Evolutionary conservation across 1,139 yeast species (phyloP).

Genomic region (Suhomyces coccinellae): DNA sequence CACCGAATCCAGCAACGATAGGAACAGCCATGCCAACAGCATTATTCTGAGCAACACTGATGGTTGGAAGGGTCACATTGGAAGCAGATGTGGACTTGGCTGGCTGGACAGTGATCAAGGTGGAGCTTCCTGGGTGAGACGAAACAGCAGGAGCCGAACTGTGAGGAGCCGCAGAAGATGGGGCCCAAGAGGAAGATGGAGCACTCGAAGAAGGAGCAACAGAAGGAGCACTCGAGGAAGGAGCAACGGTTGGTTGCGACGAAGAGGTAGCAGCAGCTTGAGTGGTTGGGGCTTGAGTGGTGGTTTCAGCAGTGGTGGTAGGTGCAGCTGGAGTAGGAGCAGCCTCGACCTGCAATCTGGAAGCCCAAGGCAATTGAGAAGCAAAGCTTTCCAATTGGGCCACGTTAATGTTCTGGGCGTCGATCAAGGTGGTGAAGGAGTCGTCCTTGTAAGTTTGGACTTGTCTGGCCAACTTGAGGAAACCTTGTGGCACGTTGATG

Average conservation of each 20-base stretch:
- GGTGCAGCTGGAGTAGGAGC: constrained; percentile 3
- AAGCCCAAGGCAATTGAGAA: constrained; percentile 45
- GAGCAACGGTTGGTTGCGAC: constrained; percentile 5
- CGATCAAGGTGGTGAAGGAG: constrained; percentile 40
- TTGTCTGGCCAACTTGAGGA: constrained; percentile 26
- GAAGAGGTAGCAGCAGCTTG: constrained; percentile 8
- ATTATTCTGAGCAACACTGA: constrained; percentile 10
- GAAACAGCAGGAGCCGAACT: constrained; percentile 3
- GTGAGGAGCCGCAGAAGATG: constrained; percentile 8
- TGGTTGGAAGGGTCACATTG: constrained; percentile 6
- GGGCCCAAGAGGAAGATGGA: neutral
- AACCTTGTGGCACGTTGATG: constrained; percentile 24
- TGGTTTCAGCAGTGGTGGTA: constrained; percentile 3
- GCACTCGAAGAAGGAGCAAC: neutral
- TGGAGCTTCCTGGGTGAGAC: neutral
- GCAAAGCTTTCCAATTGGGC: constrained; percentile 33
- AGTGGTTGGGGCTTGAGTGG: constrained; percentile 3
- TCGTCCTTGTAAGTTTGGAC: constrained; percentile 41
- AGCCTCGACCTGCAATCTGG: constrained; percentile 24
- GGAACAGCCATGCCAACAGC: constrained; percentile 27
- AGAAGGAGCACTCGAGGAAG: constrained; percentile 4
- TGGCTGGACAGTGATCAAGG: constrained; percentile 2
- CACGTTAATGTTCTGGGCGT: constrained; percentile 19
- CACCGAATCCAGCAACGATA: constrained; percentile 38
- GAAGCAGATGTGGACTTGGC: neutral